phyloP scores from a whole-genome alignment of 495 filamentous ascomycete species.

The Friedmanniomyces simplex region DNA sequence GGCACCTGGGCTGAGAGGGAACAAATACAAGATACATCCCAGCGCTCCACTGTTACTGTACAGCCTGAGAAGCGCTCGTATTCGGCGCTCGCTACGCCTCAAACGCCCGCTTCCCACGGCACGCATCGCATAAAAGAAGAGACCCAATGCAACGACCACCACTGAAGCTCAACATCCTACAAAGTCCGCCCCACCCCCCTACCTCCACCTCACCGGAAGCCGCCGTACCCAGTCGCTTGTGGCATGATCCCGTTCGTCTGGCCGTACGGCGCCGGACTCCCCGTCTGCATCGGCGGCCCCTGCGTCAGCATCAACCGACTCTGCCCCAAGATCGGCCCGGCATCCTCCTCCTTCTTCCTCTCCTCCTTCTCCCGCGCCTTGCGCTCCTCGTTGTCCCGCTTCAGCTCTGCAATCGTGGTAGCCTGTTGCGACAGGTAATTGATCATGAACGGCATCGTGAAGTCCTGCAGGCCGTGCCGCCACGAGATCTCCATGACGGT shows the following conservation, averaged over 20 bases:
- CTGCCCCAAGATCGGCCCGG: constrained; percentile 83
- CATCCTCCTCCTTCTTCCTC: constrained; percentile 81
- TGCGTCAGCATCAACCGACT: constrained; percentile 97
- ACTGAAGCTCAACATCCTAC: neutral
- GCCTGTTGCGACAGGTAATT: constrained; percentile 90
- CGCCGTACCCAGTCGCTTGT: constrained; percentile 33
- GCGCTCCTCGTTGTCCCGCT: constrained; percentile 95
- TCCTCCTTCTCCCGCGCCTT: constrained; percentile 80
- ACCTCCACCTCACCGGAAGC: constrained; percentile 23
- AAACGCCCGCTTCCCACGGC: neutral
- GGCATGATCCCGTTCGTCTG: constrained; percentile 34
- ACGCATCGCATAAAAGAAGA: neutral
- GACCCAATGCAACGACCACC: too few relatives aligned
- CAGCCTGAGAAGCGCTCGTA: neutral
- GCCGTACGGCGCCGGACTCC: constrained; percentile 33
- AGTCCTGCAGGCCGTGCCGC: constrained; percentile 90
- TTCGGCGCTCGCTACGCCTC: neutral
- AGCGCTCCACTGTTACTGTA: neutral
- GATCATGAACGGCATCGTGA: constrained; percentile 99
- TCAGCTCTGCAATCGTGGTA: constrained; percentile 68
- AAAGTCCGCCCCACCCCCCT: neutral
- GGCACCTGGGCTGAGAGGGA: neutral
- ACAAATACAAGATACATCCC: neutral
- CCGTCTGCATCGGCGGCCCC: constrained; percentile 52
- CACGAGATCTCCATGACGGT: constrained; percentile 93